Percentiles rank a stretch among this genome's conserved stretches.
phyloP scores from a whole-genome alignment of 1,284 basidiomycete genomes.

The Thelephora terrestris region DNA sequence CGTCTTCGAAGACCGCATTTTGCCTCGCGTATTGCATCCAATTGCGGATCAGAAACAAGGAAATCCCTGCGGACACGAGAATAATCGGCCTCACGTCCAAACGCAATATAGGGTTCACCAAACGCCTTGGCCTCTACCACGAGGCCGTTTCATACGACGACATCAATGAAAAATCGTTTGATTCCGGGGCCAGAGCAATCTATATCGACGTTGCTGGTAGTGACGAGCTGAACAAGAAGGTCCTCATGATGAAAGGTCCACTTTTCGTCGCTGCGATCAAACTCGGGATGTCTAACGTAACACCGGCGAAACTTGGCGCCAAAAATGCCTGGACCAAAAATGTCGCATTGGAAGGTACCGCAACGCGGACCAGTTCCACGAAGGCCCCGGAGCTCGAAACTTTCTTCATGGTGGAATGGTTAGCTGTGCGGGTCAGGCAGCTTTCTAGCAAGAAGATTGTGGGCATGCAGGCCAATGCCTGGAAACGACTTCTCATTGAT shows the following conservation, averaged over 20 bases:
- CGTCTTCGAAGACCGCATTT: slow-evolving; percentile 58
- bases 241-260: slow-evolving; percentile 31
- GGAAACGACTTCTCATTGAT: slow-evolving; percentile 45
- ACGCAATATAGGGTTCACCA: slow-evolving; percentile 43
- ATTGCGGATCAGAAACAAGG: slow-evolving; percentile 25
- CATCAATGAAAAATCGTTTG: slow-evolving; percentile 17
- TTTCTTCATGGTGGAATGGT: slow-evolving; percentile 63
- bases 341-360: slow-evolving; percentile 15
- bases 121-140: slow-evolving; percentile 40
- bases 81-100: slow-evolving; percentile 50
- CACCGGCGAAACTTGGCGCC: slow-evolving; percentile 27
- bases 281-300: slow-evolving; percentile 45
- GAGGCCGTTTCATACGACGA: slow-evolving; percentile 41
- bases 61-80: slow-evolving; percentile 11
- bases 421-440: slow-evolving; percentile 38
- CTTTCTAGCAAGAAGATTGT: slow-evolving; percentile 36
- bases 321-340: slow-evolving; percentile 29
- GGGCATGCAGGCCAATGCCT: slow-evolving; percentile 38
- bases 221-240: slow-evolving; percentile 31
- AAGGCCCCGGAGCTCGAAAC: slow-evolving; percentile 28
- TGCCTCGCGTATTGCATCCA: slow-evolving; percentile 47
- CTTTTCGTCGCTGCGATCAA: slow-evolving; percentile 33
- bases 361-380: slow-evolving; percentile 12
- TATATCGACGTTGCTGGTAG: slow-evolving; percentile 59
- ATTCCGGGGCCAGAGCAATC: slow-evolving; percentile 29